Base-by-base conservation (phyloP, 495 filamentous ascomycete species). In the Neurospora hispaniola region DNA sequence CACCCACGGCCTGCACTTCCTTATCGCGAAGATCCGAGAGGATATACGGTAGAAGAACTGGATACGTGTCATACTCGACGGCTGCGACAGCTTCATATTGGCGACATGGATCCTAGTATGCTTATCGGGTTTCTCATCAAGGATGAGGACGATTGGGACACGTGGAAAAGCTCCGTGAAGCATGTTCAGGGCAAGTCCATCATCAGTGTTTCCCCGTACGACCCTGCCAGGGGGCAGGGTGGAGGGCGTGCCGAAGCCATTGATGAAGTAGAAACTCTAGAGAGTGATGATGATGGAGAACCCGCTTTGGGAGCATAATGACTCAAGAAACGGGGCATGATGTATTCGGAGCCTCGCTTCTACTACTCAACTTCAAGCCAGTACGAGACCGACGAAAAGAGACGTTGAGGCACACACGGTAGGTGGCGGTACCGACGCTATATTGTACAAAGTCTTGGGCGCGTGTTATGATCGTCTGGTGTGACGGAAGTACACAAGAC, bases 61-160 rank as follows among this genome's bases (percentile, higher is more conserved):
- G 89, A 91, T 76, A 90, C 89, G 3, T 98, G 93, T 78, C 94
- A 99, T 80, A 98, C 94, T 4, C 87, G 92, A 68, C 89, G 96
- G 42, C 77, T 98, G 23, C 89, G 96, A 41, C 86, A 93, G 59
- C 85, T 99, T 39, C 90, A 94, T 72, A 86, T 98, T 42, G 88
- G 89, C 72, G 96, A 98, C 72, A 95, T 98, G 94, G 96, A 99
- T 77, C 96, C 96, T 9, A 97, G 94, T 80, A 99, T 99, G 96
- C 84, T 99, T 40, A 92, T 99, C 71, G 96, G 92, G n/a, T 98
- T 99, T 76, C 83, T 99, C 6, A 94, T 99, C 73, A 86, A 85
- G 41, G 86, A 93, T 75, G 90, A 93, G 74, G 86, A 88, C 35
- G 96, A 98, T 73, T 99, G 96, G 92, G 82, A 84, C 41, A 86